Percentiles rank a stretch among this genome's conserved stretches.
phyloP scores from a whole-genome alignment of 345 rosid genomes.

The Syzygium jambos region DNA sequence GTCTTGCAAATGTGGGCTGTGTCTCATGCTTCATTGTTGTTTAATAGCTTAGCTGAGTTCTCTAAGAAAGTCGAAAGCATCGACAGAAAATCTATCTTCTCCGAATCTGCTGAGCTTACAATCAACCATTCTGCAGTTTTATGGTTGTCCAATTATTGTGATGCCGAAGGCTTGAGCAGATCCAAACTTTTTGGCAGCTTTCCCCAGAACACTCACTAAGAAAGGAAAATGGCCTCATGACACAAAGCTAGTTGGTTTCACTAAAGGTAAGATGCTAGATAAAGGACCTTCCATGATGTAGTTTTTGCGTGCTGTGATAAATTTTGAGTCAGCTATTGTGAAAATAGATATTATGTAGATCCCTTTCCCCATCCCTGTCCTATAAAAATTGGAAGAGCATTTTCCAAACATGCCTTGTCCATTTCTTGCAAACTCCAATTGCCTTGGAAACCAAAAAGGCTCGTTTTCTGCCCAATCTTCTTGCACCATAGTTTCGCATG shows the following conservation, averaged over 20 bases:
- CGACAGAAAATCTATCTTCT: conserved; percentile 1
- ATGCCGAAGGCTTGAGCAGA: conserved; percentile 12
- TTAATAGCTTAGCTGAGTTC: conserved; percentile 33
- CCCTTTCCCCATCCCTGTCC: background rate
- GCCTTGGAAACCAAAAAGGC: background rate
- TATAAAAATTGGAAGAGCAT: background rate
- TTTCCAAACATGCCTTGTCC: background rate
- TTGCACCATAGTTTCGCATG: background rate
- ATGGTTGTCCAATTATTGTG: conserved; percentile 33
- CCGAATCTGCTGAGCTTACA: conserved; percentile 9
- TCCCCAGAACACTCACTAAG: background rate
- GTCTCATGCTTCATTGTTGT: conserved; percentile 28
- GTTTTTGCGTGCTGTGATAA: background rate
- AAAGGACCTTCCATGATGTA: background rate
- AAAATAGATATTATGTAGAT: background rate
- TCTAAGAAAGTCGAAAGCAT: conserved; percentile 18
- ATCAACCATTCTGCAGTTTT: conserved; percentile 26
- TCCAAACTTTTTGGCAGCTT: conserved; percentile 15
- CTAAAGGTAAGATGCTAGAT: background rate
- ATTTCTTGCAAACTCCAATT: background rate
- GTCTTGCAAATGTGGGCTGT: conserved; percentile 32
- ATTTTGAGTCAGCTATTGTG: background rate
- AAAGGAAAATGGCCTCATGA: background rate
- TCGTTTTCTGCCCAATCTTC: background rate
- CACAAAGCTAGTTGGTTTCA: background rate